phyloP scores from a whole-genome alignment of 306 rosid genomes.

The Lathyrus tuberosus region DNA sequence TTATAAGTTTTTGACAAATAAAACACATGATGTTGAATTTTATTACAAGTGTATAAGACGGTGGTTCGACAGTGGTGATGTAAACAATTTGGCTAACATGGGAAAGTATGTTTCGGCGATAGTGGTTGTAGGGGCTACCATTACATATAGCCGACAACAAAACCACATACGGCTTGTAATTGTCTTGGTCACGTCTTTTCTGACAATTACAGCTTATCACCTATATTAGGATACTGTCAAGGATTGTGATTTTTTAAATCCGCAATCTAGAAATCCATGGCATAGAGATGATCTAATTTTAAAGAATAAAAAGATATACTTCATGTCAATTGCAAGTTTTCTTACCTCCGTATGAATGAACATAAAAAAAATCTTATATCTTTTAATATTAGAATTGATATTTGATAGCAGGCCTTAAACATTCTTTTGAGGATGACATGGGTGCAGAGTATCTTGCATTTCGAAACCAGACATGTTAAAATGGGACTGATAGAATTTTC shows the following conservation, averaged over 20 bases:
- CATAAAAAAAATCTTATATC: not conserved
- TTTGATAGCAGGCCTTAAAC: conserved; percentile 70
- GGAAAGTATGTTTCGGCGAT: conserved; percentile 97
- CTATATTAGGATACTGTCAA: conserved; percentile 85
- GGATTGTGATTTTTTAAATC: conserved; percentile 87
- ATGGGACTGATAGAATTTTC: conserved; percentile 54
- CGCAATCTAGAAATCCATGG: conserved; percentile 67
- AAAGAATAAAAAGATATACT: conserved; percentile 73
- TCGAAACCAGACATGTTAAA: conserved; percentile 45
- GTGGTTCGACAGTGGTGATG: conserved; percentile 72
- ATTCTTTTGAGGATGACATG: conserved; percentile 77
- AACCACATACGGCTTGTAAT: conserved; percentile 57
- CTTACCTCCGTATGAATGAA: not conserved
- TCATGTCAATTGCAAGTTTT: conserved; percentile 66
- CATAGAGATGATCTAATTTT: conserved; percentile 79
- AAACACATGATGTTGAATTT: conserved; percentile 27
- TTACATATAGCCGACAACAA: conserved; percentile 51
- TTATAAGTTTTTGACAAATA: conserved; percentile 35
- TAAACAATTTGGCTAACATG: conserved; percentile 84
- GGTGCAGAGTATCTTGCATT: conserved; percentile 65
- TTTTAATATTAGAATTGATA: conserved; percentile 17
- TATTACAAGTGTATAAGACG: conserved; percentile 77
- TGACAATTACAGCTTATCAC: conserved; percentile 48
- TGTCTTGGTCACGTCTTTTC: conserved; percentile 65
- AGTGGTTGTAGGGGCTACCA: conserved; percentile 93